phyloP scores from a whole-genome alignment of 2,329 filamentous ascomycete species.

The Sporothrix inflata region DNA sequence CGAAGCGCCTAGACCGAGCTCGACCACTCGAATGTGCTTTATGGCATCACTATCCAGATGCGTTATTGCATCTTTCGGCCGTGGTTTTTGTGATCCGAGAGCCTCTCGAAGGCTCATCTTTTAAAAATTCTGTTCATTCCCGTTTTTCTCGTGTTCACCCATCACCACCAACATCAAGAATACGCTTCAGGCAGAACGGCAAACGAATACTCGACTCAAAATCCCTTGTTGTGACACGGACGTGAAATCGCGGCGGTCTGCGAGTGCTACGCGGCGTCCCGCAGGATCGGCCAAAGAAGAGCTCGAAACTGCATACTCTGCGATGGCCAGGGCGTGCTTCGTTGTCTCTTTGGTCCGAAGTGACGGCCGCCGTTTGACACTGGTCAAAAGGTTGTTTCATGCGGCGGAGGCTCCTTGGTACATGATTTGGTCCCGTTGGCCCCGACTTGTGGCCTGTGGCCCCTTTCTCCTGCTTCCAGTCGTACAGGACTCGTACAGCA shows the following conservation, averaged over 20 bases:
- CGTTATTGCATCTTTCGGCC: not conserved
- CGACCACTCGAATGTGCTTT: not conserved
- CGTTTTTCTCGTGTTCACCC: not conserved
- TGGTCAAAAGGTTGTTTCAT: not conserved
- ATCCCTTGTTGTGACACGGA: not conserved
- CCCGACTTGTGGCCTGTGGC: not conserved
- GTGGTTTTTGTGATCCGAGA: not conserved
- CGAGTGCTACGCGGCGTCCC: slow-evolving; percentile 26
- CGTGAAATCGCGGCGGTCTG: not conserved
- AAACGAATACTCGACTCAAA: not conserved
- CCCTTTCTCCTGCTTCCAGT: not conserved
- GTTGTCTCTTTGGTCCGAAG: not conserved
- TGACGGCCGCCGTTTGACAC: not conserved
- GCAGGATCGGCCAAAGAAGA: slow-evolving; percentile 27
- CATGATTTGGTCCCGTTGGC: not conserved
- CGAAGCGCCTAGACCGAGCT: not conserved
- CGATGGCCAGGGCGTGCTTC: not conserved
- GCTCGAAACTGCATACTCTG: not conserved
- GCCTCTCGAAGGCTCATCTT: not conserved
- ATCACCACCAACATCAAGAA: not conserved
- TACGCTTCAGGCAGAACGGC: not conserved
- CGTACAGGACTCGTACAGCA: not conserved
- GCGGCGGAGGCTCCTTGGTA: not conserved
- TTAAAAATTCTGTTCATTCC: not conserved
- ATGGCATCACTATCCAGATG: too few relatives aligned